phyloP scores from a whole-genome alignment of 2,329 filamentous ascomycete species.

The Epichloe brachyelytri region DNA sequence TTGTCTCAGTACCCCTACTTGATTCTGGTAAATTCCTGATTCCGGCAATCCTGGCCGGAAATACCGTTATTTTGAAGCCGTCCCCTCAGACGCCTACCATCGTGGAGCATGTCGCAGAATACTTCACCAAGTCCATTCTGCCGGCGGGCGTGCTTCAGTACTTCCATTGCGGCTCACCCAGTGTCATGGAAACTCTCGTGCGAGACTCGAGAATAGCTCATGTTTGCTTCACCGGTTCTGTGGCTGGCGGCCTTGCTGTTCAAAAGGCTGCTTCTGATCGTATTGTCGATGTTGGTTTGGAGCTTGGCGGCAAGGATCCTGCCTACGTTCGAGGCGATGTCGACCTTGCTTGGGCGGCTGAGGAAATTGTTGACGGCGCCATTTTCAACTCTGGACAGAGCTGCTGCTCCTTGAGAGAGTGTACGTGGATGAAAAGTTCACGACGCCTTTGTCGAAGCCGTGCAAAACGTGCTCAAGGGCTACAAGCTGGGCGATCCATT shows the following conservation, averaged over 20 bases:
- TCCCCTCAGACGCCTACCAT: conserved; percentile 91
- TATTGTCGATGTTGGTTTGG: conserved; percentile 74
- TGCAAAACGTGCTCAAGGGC: conserved; percentile 65
- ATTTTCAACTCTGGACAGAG: conserved; percentile 98
- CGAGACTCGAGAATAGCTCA: conserved; percentile 63
- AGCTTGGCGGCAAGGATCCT: conserved; percentile 90
- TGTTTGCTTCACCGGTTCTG: conserved; percentile 89
- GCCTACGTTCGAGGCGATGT: conserved; percentile 81
- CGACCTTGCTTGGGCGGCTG: conserved; percentile 80
- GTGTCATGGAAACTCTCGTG: conserved; percentile 65
- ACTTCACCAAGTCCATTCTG: conserved; percentile 70
- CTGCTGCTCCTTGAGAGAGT: conserved; percentile 89
- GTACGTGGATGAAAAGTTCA: conserved; percentile 79
- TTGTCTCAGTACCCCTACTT: conserved; percentile 73
- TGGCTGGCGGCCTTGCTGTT: conserved; percentile 73
- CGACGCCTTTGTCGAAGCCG: conserved; percentile 65
- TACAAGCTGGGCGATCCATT: conserved; percentile 86
- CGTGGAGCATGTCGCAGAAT: conserved; percentile 66
- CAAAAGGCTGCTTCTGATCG: conserved; percentile 76
- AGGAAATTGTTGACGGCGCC: conserved; percentile 90
- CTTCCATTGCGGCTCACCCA: conserved; percentile 76
- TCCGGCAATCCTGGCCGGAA: conserved; percentile 80
- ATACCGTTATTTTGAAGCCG: conserved; percentile 86
- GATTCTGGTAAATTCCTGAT: conserved; percentile 87
- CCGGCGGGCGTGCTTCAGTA: conserved; percentile 78